These are phyloP conservation scores for Diplodia sapinea DNA, from an alignment of 2,329 filamentous ascomycete genomes.

Conservation along the genomic window DNA sequence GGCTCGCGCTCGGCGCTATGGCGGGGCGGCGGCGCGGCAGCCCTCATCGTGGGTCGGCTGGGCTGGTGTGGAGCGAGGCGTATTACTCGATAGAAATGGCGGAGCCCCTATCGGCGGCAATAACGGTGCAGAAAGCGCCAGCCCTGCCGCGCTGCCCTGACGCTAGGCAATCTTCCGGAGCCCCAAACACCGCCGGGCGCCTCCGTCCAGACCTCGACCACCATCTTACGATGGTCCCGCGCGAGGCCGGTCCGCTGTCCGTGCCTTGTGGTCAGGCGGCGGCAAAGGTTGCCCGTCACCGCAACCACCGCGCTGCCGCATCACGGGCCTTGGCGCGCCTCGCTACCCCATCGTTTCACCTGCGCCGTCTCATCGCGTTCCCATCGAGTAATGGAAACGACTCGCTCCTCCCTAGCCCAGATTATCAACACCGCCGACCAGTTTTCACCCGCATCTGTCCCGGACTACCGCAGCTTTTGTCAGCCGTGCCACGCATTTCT, in stretches of 20 bases:
- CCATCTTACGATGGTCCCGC: background rate
- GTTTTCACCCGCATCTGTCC: slow-evolving; percentile 3
- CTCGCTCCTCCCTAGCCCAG: slow-evolving; percentile 4
- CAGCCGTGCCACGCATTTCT: background rate
- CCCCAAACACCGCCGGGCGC: background rate
- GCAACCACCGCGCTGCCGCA: background rate
- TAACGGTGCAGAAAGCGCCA: background rate
- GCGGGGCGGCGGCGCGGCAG: slow-evolving; percentile 11
- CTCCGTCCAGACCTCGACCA: background rate
- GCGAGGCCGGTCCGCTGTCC: background rate
- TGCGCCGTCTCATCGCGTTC: slow-evolving; percentile 25
- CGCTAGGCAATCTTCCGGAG: slow-evolving; percentile 25
- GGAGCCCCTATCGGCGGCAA: slow-evolving; percentile 21
- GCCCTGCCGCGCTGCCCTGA: slow-evolving; percentile 7
- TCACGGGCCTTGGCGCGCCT: slow-evolving; percentile 7
- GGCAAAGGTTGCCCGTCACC: background rate
- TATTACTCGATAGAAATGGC: slow-evolving; percentile 31
- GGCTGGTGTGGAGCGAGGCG: slow-evolving; percentile 20
- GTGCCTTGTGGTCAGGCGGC: background rate
- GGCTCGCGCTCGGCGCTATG: slow-evolving; percentile 19
- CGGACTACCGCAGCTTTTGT: background rate
- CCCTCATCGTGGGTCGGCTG: slow-evolving; percentile 14
- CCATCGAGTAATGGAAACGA: slow-evolving; percentile 30
- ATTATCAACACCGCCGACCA: background rate
- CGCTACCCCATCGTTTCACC: slow-evolving; percentile 1